These are phyloP conservation scores for Pichia paraexigua DNA, from an alignment of 805 yeast species.

Conservation along the genomic window DNA sequence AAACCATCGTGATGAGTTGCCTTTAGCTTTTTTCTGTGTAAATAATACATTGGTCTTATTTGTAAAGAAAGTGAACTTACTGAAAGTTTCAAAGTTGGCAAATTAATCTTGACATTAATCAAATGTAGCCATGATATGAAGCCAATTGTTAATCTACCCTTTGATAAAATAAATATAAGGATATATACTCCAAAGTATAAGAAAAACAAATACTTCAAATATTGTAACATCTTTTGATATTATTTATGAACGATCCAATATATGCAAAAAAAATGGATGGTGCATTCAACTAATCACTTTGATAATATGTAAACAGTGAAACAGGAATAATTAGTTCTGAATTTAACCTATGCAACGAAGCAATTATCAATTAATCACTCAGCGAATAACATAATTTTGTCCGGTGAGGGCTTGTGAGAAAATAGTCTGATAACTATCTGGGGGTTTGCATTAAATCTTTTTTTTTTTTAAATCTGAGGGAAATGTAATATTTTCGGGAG, in stretches of 20 bases:
- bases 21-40: slow-evolving; percentile 8
- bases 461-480: not conserved
- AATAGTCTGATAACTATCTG: too few species aligned
- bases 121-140: slow-evolving; percentile 21
- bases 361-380: not conserved
- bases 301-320: not conserved
- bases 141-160: slow-evolving; percentile 17
- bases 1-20: slow-evolving; percentile 15
- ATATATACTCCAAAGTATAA: slow-evolving; percentile 2
- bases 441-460: too few species aligned
- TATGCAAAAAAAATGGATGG: not conserved
- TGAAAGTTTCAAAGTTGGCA: slow-evolving; percentile 3
- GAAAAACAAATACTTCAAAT: slow-evolving; percentile 1
- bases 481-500: too few species aligned
- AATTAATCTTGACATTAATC: slow-evolving; percentile 11
- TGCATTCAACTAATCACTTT: not conserved
- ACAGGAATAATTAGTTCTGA: not conserved
- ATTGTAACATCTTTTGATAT: not conserved
- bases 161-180: slow-evolving; percentile 11
- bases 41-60: slow-evolving; percentile 14
- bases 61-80: slow-evolving; percentile 14
- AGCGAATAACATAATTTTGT: not conserved
- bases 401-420: not conserved
- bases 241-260: not conserved
- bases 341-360: not conserved